phyloP scores from a whole-genome alignment of 129 eudicot genomes.

The Centaurea solstitialis region DNA sequence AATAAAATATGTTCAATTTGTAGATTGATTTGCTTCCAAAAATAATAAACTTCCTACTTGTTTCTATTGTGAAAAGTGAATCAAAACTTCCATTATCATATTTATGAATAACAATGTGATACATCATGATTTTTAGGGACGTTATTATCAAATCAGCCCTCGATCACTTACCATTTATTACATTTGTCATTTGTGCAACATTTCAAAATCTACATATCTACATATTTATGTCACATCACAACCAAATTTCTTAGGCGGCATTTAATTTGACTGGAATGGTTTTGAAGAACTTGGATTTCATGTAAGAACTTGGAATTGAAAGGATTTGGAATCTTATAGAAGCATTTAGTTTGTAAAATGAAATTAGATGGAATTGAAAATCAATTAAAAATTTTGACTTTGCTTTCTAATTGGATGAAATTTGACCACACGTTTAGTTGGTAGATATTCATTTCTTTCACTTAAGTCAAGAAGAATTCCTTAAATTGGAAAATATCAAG shows the following conservation, averaged over 20 bases:
- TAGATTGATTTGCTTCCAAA: not conserved
- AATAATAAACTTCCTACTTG: too few species aligned
- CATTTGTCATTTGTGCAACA: not conserved
- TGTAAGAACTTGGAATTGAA: too few species aligned
- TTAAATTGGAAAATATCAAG: too few species aligned
- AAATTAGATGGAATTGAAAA: too few species aligned
- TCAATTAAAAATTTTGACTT: too few species aligned
- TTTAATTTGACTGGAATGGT: not conserved
- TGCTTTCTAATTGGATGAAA: too few species aligned
- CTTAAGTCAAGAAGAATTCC: too few species aligned
- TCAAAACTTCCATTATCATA: not conserved
- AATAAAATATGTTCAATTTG: not conserved
- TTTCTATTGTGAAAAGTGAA: not conserved
- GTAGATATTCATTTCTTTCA: too few species aligned
- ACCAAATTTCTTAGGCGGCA: not conserved
- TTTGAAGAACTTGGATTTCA: too few species aligned
- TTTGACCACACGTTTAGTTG: too few species aligned
- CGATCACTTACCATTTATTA: not conserved
- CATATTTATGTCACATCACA: not conserved
- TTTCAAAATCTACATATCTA: not conserved
- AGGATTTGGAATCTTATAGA: too few species aligned
- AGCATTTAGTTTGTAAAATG: too few species aligned
- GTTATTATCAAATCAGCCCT: not conserved
- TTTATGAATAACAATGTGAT: not conserved
- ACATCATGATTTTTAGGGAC: not conserved